A percentile compares a stretch with the other conserved stretches of the same genome.
Conservation (phyloP, 2,329 filamentous ascomycete genomes). For the Aureobasidium zeae region DNA sequence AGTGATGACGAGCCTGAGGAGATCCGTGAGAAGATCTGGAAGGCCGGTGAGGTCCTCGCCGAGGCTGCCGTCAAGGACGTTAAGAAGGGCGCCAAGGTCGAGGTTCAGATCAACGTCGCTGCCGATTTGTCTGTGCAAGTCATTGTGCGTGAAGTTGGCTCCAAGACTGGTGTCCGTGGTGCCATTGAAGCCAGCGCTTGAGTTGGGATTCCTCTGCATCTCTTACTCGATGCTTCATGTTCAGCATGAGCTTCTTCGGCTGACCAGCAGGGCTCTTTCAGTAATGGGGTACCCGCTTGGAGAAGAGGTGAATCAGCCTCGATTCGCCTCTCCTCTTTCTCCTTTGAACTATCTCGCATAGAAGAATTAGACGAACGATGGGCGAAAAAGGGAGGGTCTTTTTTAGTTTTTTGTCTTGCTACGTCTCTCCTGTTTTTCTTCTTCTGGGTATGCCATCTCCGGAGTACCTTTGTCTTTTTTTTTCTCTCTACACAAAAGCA, state of each 20-base stretch:
- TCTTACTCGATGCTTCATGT: too few species aligned
- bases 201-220: too few species aligned
- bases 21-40: conserved; percentile 83
- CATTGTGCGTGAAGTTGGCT: conserved; percentile 76
- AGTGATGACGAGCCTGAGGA: conserved; percentile 76
- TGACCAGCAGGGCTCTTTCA: too few species aligned
- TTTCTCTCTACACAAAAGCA: conserved; percentile 4
- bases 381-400: background rate
- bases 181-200: conserved; percentile 32
- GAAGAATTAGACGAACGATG: conserved; percentile 5
- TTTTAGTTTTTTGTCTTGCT: background rate
- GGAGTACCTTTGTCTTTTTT: background rate
- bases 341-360: conserved; percentile 15
- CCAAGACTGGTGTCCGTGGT: conserved; percentile 73
- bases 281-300: too few species aligned
- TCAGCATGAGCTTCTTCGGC: too few species aligned
- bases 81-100: conserved; percentile 83
- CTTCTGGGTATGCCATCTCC: background rate
- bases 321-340: too few species aligned
- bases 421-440: background rate
- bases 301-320: too few species aligned
- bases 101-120: conserved; percentile 83
- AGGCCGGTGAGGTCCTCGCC: conserved; percentile 70
- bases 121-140: conserved; percentile 72
- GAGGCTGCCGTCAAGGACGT: conserved; percentile 76